Conservation (phyloP, 1,284 basidiomycete genomes). For the Limonomyces culmigenus region DNA sequence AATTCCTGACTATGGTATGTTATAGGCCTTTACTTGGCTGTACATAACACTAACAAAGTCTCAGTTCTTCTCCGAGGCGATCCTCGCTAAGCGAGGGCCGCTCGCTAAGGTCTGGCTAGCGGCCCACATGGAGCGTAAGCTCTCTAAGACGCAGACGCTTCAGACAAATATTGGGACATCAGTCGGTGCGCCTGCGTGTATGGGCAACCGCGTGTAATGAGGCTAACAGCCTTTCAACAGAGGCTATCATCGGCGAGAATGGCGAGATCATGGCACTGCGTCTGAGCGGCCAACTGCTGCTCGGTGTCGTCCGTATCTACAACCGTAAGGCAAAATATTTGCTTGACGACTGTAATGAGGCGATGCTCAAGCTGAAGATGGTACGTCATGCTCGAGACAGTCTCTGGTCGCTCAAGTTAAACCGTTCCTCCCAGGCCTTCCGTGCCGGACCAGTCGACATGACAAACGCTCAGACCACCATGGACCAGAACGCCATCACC, state of each 20-base stretch:
- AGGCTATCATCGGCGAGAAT: constrained; percentile 81
- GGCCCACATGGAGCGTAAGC: constrained; percentile 95
- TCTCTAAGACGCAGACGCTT: constrained; percentile 88
- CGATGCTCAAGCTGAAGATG: constrained; percentile 89
- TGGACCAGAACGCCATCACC: constrained; percentile 78
- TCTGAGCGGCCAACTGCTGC: constrained; percentile 84
- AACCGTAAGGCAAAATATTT: constrained; percentile 96
- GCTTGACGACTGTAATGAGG: constrained; percentile 95
- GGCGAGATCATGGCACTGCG: constrained; percentile 84
- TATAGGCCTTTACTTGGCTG: not conserved
- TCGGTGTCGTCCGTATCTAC: constrained; percentile 95
- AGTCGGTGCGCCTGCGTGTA: constrained; percentile 44
- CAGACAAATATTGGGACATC: constrained; percentile 91
- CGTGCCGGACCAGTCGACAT: constrained; percentile 87
- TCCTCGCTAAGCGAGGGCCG: constrained; percentile 85
- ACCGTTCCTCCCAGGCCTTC: constrained; percentile 73
- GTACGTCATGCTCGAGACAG: constrained; percentile 28
- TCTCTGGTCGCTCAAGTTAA: too few species aligned
- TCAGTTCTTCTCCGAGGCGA: constrained; percentile 85
- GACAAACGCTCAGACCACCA: constrained; percentile 83
- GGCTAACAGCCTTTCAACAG: constrained; percentile 19
- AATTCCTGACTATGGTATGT: constrained; percentile 13
- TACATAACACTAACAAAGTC: not conserved
- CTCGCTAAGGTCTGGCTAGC: constrained; percentile 97
- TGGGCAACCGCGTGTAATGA: not conserved